Conservation (phyloP, 2,329 filamentous ascomycete species). For the Ophiostoma sp. region DNA sequence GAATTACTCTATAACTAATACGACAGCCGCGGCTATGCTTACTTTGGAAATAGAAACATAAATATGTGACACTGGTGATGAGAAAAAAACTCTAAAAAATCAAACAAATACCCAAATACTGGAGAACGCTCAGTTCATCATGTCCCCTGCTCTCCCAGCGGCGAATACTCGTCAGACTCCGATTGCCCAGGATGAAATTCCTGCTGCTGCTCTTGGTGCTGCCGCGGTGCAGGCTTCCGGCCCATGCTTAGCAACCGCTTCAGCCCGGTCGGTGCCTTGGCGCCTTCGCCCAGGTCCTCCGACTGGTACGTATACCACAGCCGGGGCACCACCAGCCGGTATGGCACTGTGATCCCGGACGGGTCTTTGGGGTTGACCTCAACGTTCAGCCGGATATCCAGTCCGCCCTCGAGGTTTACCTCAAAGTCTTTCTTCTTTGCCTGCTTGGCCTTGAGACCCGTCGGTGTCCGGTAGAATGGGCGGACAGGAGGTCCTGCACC, state of each 20-base stretch:
- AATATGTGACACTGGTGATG: not conserved
- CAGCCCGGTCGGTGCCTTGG: slow-evolving; percentile 35
- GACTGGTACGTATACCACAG: slow-evolving; percentile 55
- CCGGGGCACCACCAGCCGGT: slow-evolving; percentile 77
- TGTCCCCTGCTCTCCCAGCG: not conserved
- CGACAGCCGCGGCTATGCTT: not conserved
- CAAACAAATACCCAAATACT: not conserved
- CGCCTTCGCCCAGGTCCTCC: slow-evolving; percentile 36
- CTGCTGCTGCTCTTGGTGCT: slow-evolving; percentile 5
- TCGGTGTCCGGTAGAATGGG: slow-evolving; percentile 64
- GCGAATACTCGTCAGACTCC: not conserved
- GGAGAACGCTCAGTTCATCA: not conserved
- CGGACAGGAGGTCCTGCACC: slow-evolving; percentile 9
- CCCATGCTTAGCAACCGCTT: slow-evolving; percentile 44
- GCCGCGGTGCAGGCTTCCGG: slow-evolving; percentile 27
- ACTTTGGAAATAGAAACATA: not conserved
- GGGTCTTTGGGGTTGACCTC: slow-evolving; percentile 84
- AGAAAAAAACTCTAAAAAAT: not conserved
- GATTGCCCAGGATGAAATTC: not conserved
- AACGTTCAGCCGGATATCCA: slow-evolving; percentile 84
- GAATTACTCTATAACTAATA: too few species aligned
- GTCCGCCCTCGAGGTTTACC: slow-evolving; percentile 73
- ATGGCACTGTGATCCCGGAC: slow-evolving; percentile 79
- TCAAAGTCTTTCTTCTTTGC: slow-evolving; percentile 49
- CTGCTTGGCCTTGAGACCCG: slow-evolving; percentile 59